These are phyloP conservation scores for Cryptococcus wingfieldii DNA, from an alignment of 1,284 basidiomycete species.

Conservation along the genomic window DNA sequence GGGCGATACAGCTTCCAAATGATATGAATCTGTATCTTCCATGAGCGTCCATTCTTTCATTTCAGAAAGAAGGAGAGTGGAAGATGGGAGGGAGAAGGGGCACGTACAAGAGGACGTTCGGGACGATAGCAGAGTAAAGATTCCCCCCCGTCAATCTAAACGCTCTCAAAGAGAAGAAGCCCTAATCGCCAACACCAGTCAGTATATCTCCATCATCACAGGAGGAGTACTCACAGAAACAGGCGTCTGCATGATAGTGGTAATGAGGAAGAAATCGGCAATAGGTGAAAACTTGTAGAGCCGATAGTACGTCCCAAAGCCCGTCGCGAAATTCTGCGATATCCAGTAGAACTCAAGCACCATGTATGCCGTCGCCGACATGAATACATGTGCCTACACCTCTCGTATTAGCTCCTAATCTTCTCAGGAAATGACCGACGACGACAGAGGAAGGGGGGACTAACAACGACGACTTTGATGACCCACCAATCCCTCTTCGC, in stretches of 20 bases:
- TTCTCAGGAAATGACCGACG: neutral
- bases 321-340: constrained; percentile 10
- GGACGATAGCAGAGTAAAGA: neutral
- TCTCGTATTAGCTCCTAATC: neutral
- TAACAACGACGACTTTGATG: constrained; percentile 9
- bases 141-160: constrained; percentile 2
- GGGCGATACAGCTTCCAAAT: neutral
- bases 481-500: constrained; percentile 1
- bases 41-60: neutral
- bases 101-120: constrained; percentile 1
- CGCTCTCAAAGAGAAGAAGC: constrained; percentile 9
- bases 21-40: neutral
- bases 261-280: constrained; percentile 6
- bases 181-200: neutral
- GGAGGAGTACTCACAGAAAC: constrained; percentile 5
- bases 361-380: neutral
- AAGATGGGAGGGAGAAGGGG: neutral
- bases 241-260: constrained; percentile 5
- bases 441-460: neutral
- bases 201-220: neutral
- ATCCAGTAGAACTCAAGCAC: neutral
- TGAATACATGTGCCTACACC: neutral
- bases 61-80: too few relatives aligned
- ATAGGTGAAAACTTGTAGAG: constrained; percentile 10
- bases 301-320: constrained; percentile 7